Base-by-base conservation (phyloP, 2,329 filamentous ascomycete species). In the Cytospora paraplurivora region DNA sequence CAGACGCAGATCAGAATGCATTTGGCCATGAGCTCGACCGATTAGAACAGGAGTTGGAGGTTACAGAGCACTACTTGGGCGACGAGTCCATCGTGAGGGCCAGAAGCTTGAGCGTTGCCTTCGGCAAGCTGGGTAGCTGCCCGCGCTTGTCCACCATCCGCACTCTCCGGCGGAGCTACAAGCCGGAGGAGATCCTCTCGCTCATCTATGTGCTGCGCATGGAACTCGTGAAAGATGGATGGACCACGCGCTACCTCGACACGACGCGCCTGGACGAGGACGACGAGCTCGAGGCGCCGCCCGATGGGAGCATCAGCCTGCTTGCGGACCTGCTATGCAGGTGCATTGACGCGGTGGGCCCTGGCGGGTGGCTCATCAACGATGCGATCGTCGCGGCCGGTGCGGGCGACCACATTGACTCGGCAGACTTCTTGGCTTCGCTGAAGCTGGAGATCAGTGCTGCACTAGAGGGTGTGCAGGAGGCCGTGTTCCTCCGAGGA, bases 291-390 rank as follows among this genome's bases (percentile, higher is more conserved):
- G 73, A 78, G 15, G 77, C 80, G 4, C 84, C 86, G 0, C 85
- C 88, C 21, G 87, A 92, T 69, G 85, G 85, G 56, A 86, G 88
- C 58, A 88, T 93, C 68, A 81, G 85, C 17, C 83, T 91, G 49
- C 88, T 94, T 66, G 85, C 89, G 17, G 86, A 88, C 67, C 79
- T 94, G 4, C 81, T 93, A 35, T 87, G 87, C 67, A 86, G 87
- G 70, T 91, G 90, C 66, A 81, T 94, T 51, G 91, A 94, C 74
- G 87, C 91, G 0, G 84, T 94, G 17, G 90, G 90, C 1, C 82
- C 88, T 11, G 86, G 86, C 60, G 90, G 90, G 21, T 93, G 90
- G 90, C 80, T 93, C 62, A 78, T 86, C 37, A 87, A 88, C 67
- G 85, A 85, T 67, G 77, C 81, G 53, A 76, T 84, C 71, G 73